These are phyloP conservation scores for Aspergillus viridinutans DNA, from an alignment of 2,329 filamentous ascomycete species.

Conservation along the genomic window DNA sequence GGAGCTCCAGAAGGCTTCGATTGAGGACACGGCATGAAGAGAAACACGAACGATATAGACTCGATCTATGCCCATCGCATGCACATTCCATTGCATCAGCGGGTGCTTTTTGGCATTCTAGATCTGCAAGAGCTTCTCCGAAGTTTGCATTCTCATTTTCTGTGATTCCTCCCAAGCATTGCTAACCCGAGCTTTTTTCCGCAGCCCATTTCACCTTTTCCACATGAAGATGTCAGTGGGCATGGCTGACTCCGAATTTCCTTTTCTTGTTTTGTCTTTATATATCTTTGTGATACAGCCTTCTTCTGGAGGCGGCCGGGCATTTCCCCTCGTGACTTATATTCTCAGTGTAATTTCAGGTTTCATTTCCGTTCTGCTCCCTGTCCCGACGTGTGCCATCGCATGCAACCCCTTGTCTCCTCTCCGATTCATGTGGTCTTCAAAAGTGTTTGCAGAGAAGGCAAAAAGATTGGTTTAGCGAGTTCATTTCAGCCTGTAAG, in stretches of 20 bases:
- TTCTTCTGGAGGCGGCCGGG: neutral
- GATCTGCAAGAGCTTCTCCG: slow-evolving; percentile 12
- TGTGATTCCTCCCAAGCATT: neutral
- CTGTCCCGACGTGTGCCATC: too few relatives aligned
- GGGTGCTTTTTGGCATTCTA: slow-evolving; percentile 12
- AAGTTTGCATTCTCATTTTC: slow-evolving; percentile 20
- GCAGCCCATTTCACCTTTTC: neutral
- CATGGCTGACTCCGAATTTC: neutral
- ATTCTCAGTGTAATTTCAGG: slow-evolving; percentile 3
- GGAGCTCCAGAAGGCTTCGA: slow-evolving; percentile 56
- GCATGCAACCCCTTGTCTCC: neutral
- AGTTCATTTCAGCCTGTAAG: slow-evolving; percentile 10
- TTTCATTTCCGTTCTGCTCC: neutral
- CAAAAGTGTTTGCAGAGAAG: slow-evolving; percentile 7
- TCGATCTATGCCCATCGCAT: neutral
- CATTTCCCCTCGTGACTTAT: slow-evolving; percentile 9
- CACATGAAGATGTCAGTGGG: neutral
- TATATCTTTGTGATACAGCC: slow-evolving; percentile 1
- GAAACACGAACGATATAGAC: slow-evolving; percentile 6
- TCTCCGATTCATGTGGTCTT: neutral
- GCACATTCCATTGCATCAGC: slow-evolving; percentile 15
- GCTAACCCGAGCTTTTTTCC: neutral
- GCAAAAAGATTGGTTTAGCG: slow-evolving; percentile 8
- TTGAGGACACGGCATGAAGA: slow-evolving; percentile 52
- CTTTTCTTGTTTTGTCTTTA: neutral